Evolutionary conservation across 805 yeast species (phyloP).

Genomic region (Pichia kluyveri): DNA sequence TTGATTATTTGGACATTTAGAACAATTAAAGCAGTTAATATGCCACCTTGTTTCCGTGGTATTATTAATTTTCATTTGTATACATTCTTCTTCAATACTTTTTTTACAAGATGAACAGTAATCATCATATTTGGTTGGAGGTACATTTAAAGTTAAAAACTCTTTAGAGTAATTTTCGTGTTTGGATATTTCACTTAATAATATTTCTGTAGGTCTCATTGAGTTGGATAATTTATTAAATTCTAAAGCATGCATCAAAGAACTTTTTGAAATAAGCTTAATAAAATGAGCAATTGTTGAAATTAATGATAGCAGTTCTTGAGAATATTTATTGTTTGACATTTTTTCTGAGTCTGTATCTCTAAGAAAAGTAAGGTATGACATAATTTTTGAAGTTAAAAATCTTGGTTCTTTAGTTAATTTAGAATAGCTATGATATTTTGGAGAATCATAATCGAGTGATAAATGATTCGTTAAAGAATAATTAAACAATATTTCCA

Average conservation of each 20-base stretch:
- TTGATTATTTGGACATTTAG: slow-evolving; percentile 33
- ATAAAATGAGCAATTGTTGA: slow-evolving; percentile 90
- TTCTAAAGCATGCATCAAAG: slow-evolving; percentile 69
- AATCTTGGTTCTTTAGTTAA: slow-evolving; percentile 66
- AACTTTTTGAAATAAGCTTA: slow-evolving; percentile 73
- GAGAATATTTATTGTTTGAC: slow-evolving; percentile 36
- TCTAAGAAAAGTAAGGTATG: slow-evolving; percentile 74
- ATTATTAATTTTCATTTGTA: slow-evolving; percentile 32
- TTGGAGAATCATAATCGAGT: slow-evolving; percentile 12
- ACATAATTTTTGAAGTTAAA: slow-evolving; percentile 82
- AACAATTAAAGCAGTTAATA: slow-evolving; percentile 59
- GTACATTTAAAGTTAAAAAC: slow-evolving; percentile 22
- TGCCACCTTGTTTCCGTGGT: slow-evolving; percentile 67
- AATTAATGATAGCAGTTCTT: slow-evolving; percentile 67
- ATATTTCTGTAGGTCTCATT: slow-evolving; percentile 53
- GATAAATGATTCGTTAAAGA: slow-evolving; percentile 5
- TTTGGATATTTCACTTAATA: slow-evolving; percentile 43
- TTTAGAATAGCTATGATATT: slow-evolving; percentile 25
- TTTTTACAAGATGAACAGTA: slow-evolving; percentile 61
- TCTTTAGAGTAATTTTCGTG: slow-evolving; percentile 33
- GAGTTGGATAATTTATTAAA: slow-evolving; percentile 50
- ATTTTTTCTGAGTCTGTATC: slow-evolving; percentile 36
- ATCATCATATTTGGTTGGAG: slow-evolving; percentile 62
- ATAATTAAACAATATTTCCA: slow-evolving; percentile 39
- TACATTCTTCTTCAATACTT: slow-evolving; percentile 80